phyloP scores from a whole-genome alignment of 2,329 filamentous ascomycete genomes.

The Chrysoporthe austroafricana region DNA sequence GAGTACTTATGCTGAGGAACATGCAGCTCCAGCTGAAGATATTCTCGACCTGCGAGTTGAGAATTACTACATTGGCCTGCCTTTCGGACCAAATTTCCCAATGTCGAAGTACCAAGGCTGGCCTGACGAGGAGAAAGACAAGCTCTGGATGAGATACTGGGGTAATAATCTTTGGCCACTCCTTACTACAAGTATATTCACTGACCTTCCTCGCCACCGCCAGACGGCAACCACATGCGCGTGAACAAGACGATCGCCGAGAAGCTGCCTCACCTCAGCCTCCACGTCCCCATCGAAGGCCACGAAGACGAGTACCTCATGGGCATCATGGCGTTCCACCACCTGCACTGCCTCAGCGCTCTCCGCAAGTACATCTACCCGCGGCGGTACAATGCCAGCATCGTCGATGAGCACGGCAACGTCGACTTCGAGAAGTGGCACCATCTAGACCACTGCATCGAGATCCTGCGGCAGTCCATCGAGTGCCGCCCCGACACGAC shows the following conservation, averaged over 20 bases:
- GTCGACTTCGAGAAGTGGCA: too few relatives aligned
- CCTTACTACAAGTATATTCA: background rate
- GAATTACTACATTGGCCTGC: constrained; percentile 1
- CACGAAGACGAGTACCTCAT: too few relatives aligned
- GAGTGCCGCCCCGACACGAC: too few relatives aligned
- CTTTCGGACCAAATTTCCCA: background rate
- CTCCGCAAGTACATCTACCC: too few relatives aligned
- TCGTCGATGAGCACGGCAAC: too few relatives aligned
- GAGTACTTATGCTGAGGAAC: background rate
- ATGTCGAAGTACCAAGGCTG: constrained; percentile 12
- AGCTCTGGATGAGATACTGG: constrained; percentile 9
- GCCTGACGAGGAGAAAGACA: constrained; percentile 10
- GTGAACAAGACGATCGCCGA: background rate
- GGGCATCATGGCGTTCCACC: too few relatives aligned
- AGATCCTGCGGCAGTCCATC: too few relatives aligned
- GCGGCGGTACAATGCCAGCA: too few relatives aligned
- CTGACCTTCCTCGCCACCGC: background rate
- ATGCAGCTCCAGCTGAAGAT: constrained; percentile 4
- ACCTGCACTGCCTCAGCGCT: too few relatives aligned
- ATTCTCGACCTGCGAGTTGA: constrained; percentile 5
- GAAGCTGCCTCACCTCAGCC: background rate
- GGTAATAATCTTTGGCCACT: background rate
- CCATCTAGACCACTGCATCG: too few relatives aligned
- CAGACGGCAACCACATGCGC: constrained; percentile 9
- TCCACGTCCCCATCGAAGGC: background rate